Percentiles rank a stretch among this genome's conserved stretches.
Conservation (phyloP, 2,329 filamentous ascomycete species). For the Botryosphaeria dothidea region DNA sequence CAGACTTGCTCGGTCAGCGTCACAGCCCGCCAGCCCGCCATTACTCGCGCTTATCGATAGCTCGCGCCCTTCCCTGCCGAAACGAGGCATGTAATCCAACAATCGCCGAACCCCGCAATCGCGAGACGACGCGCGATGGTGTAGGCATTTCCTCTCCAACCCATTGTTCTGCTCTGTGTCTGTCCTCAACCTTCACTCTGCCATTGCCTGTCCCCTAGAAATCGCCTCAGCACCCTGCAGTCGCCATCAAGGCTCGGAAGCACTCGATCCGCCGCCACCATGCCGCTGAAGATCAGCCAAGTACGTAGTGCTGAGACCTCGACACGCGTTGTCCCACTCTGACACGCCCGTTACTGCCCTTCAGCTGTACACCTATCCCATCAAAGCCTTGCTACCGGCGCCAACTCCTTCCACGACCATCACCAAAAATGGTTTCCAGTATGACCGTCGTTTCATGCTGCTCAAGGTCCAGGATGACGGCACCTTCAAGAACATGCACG, state of each 20-base stretch:
- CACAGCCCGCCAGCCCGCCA: not conserved
- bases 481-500: conserved; percentile 43
- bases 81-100: not conserved
- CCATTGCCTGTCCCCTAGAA: not conserved
- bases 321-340: conserved; percentile 3
- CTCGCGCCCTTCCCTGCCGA: not conserved
- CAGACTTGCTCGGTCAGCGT: not conserved
- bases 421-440: conserved; percentile 47
- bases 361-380: conserved; percentile 49
- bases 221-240: not conserved
- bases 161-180: not conserved
- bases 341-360: not conserved
- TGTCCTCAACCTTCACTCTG: not conserved
- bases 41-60: not conserved
- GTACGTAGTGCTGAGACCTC: conserved; percentile 22
- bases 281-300: conserved; percentile 34
- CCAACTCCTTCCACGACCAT: conserved; percentile 40
- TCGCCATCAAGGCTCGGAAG: not conserved
- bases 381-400: conserved; percentile 48
- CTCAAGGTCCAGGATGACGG: conserved; percentile 19
- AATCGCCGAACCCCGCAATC: not conserved
- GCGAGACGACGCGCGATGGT: too few relatives aligned
- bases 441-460: conserved; percentile 39
- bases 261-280: not conserved
- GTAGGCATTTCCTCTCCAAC: too few relatives aligned